Base-by-base conservation (phyloP, 2,329 filamentous ascomycete species). In the Thielaviopsis cerberus region DNA sequence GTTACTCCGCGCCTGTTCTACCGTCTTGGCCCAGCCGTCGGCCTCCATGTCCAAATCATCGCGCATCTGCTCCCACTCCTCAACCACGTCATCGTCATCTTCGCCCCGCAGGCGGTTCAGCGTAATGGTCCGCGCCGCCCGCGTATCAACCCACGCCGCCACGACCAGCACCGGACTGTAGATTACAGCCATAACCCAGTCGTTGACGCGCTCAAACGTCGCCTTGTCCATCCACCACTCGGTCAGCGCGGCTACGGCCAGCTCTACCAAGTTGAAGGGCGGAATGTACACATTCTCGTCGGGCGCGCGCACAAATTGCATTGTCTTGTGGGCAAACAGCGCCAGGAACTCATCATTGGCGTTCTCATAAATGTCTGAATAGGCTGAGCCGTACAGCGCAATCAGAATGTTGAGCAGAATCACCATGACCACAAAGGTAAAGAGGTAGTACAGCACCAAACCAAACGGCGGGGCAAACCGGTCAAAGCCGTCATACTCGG, bases 261-360 rank as follows among this genome's bases (percentile, higher is more conserved):
- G 82, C 69, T 98, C 92, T 61, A 98, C 79, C 1, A 98, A 76
- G 68, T 98, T 98, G 71, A 98, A 86, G 0, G 92, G 92, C 0
- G 92, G 83, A 65, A 98, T 95, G 71, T 92, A 98, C 58, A 98
- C 92, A 64, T 98, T 98, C 69, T 98, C 92, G 65, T 98, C 92
- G 0, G 92, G 92, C 0, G 92, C 92, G 54, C 92, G 87, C 20
- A 97, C 88, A 66, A 96, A 98, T 66, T 94, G 89, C 78, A 97
- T 88, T 0, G 92, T 96, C 71, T 95, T 95, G 64, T 94, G 86
- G 0, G 88, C 79, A 70, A 95, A 96, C 3, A 97, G 79, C 0
- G 89, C 91, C 68, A 98, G 83, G 70, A 89, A 98, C 69, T 98
- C 92, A 69, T 98, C 92, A 63, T 88, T 85, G 4, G 92, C 89